Evolutionary conservation across 2,329 filamentous ascomycete genomes (phyloP).

Genomic region (Triangularia setosa): DNA sequence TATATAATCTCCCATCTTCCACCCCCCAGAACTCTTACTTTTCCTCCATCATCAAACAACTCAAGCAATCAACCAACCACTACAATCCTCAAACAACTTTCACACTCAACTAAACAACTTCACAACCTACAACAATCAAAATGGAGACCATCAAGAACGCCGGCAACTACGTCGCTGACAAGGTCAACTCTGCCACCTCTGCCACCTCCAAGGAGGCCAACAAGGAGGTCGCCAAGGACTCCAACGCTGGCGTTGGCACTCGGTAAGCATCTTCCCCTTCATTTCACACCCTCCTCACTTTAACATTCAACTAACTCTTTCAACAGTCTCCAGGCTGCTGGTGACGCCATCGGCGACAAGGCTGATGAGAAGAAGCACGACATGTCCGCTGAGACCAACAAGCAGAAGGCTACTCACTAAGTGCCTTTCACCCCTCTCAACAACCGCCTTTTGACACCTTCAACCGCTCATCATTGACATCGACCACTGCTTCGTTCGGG

Average conservation of each 20-base stretch:
- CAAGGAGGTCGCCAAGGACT: conserved; percentile 56
- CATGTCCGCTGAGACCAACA: conserved; percentile 36
- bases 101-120: conserved; percentile 17
- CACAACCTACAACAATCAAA: conserved; percentile 26
- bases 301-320: conserved; percentile 5
- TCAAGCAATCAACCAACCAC: background rate
- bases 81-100: conserved; percentile 7
- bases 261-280: conserved; percentile 34
- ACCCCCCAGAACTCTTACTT: background rate
- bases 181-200: conserved; percentile 43
- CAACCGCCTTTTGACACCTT: conserved; percentile 11
- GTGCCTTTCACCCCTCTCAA: conserved; percentile 5
- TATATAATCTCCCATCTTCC: conserved; percentile 23
- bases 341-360: conserved; percentile 36
- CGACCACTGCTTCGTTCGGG: conserved; percentile 2
- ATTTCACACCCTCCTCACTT: background rate
- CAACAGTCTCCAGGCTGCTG: conserved; percentile 29
- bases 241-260: conserved; percentile 42
- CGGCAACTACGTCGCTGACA: conserved; percentile 58
- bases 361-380: conserved; percentile 30
- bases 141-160: conserved; percentile 47
- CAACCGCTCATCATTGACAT: conserved; percentile 6
- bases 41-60: conserved; percentile 19
- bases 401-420: conserved; percentile 38
- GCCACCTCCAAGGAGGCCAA: conserved; percentile 55